phyloP scores from a whole-genome alignment of 2,329 filamentous ascomycete species.

The Pochonia chlamydosporia region DNA sequence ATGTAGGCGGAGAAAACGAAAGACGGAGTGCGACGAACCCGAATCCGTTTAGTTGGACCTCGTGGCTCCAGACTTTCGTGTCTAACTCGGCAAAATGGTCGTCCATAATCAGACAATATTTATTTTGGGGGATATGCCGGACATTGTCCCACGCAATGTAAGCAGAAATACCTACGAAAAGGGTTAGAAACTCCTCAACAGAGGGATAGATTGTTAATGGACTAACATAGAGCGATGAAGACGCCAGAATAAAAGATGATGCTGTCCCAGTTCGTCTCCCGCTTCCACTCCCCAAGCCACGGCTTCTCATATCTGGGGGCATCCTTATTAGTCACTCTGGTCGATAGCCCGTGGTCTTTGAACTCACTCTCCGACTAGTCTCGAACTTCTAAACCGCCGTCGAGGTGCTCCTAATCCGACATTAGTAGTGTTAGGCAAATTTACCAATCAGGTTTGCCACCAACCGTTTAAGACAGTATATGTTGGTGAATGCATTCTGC shows the following conservation, averaged over 20 bases:
- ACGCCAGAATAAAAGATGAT: constrained; percentile 20
- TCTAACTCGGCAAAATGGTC: constrained; percentile 22
- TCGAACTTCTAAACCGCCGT: background rate
- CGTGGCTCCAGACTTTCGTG: constrained; percentile 35
- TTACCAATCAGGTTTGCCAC: background rate
- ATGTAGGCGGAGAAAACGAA: background rate
- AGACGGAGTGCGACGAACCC: too few relatives aligned
- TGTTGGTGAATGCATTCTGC: background rate
- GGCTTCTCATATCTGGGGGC: constrained; percentile 16
- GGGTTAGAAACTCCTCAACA: constrained; percentile 1
- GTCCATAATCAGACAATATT: constrained; percentile 20
- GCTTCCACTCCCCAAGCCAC: constrained; percentile 15
- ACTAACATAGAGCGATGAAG: constrained; percentile 16
- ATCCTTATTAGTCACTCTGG: background rate
- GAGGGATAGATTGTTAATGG: background rate
- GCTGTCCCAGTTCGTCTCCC: constrained; percentile 19
- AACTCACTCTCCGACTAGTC: constrained; percentile 1
- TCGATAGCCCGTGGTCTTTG: background rate
- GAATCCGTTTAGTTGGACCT: constrained; percentile 34
- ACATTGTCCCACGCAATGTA: background rate
- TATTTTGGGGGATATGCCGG: background rate
- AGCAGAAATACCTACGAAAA: background rate
- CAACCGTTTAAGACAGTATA: background rate
- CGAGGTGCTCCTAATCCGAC: background rate
- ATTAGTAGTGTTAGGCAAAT: background rate